phyloP scores from a whole-genome alignment of 2,329 filamentous ascomycete genomes.

The Cercospora nicotianae region DNA sequence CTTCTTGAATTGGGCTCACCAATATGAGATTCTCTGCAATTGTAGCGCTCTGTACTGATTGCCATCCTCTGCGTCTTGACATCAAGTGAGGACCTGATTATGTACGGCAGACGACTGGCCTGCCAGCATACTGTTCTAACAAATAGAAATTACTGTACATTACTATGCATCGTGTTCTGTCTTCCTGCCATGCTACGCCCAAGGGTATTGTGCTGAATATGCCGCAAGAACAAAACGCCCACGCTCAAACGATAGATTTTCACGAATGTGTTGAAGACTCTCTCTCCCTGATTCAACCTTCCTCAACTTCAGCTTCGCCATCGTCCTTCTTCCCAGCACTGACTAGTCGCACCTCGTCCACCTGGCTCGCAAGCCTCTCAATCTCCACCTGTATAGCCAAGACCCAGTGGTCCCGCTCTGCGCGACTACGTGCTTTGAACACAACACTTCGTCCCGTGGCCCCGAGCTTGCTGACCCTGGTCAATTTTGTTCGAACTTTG shows the following conservation, averaged over 20 bases:
- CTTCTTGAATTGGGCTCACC: not conserved
- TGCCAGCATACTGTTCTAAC: not conserved
- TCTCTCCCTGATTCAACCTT: not conserved
- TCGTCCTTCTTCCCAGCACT: constrained; percentile 15
- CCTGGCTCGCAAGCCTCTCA: constrained; percentile 56
- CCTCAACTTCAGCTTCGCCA: not conserved
- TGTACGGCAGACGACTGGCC: not conserved
- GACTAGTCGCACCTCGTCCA: constrained; percentile 53
- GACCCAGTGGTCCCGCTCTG: constrained; percentile 69
- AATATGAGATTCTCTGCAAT: not conserved
- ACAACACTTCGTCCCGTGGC: constrained; percentile 63
- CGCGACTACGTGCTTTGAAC: constrained; percentile 63
- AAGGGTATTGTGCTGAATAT: not conserved
- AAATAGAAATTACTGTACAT: not conserved
- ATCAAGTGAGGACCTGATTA: not conserved
- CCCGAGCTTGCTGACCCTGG: constrained; percentile 61
- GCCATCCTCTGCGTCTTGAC: not conserved
- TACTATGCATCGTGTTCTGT: not conserved
- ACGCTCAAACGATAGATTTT: not conserved
- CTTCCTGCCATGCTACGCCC: not conserved
- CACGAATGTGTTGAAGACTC: not conserved
- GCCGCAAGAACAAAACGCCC: not conserved
- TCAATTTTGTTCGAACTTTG: constrained; percentile 46
- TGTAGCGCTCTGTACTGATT: not conserved
- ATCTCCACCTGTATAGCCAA: constrained; percentile 66